Evolutionary conservation across 2,329 filamentous ascomycete genomes (phyloP).

Genomic region (Fusarium avenaceum): DNA sequence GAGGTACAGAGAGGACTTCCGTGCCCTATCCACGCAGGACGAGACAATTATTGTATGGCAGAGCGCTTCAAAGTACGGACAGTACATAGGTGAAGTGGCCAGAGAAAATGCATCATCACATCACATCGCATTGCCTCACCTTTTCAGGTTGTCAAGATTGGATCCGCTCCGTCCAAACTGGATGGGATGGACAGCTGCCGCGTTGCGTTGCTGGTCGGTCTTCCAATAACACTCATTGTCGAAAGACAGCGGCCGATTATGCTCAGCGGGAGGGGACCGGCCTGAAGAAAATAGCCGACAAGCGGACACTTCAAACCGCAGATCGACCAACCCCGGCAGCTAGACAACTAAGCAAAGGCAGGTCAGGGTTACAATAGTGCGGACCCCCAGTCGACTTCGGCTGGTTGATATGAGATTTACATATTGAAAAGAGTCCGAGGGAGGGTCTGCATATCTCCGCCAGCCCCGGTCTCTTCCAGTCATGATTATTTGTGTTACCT

Average conservation of each 20-base stretch:
- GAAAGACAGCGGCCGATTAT: slow-evolving; percentile 41
- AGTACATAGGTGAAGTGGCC: slow-evolving; percentile 37
- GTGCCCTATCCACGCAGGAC: slow-evolving; percentile 42
- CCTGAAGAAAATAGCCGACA: slow-evolving; percentile 34
- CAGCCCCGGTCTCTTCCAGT: slow-evolving; percentile 40
- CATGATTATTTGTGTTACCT: slow-evolving; percentile 35
- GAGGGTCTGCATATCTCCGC: slow-evolving; percentile 45
- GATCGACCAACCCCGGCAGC: slow-evolving; percentile 47
- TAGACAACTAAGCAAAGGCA: slow-evolving; percentile 41
- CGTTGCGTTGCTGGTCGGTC: slow-evolving; percentile 39
- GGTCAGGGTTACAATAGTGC: slow-evolving; percentile 43
- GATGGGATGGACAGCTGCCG: slow-evolving; percentile 33
- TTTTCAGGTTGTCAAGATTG: slow-evolving; percentile 40
- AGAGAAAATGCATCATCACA: slow-evolving; percentile 46
- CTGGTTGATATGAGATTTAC: slow-evolving; percentile 40
- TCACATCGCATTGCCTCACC: slow-evolving; percentile 46
- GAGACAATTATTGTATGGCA: slow-evolving; percentile 11
- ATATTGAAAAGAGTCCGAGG: slow-evolving; percentile 37
- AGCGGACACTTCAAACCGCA: slow-evolving; percentile 45
- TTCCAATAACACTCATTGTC: slow-evolving; percentile 34
- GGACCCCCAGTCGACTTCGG: slow-evolving; percentile 42
- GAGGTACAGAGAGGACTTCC: slow-evolving; percentile 31
- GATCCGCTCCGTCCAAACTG: slow-evolving; percentile 42
- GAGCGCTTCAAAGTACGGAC: slow-evolving; percentile 9
- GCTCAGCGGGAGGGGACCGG: slow-evolving; percentile 28